Base-by-base conservation (phyloP, 75 land plant genomes). In the Pseudotsuga menziesii region DNA sequence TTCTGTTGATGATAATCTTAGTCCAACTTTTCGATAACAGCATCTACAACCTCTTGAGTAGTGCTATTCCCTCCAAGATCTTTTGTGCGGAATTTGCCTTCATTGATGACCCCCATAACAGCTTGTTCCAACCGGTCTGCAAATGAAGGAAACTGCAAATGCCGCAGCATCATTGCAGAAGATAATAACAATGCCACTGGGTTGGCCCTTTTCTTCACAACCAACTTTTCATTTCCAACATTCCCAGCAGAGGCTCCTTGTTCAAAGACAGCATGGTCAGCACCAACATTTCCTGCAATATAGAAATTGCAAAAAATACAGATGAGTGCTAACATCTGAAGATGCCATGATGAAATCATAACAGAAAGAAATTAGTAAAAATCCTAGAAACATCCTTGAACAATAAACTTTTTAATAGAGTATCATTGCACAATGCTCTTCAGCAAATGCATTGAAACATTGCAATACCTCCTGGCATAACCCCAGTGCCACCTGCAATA, bases 161-260 rank as follows among this genome's bases (percentile, higher is more conserved):
- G 97, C 67, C 94, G 80, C 77, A 94, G 78, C 87, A 94, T 85
- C 97, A 94, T 94, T 56, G 97, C 95, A 3, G 97, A 94, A 11
- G 97, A 94, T 11, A 94, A 84, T 36, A 94, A 88, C 79, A 94
- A 62, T 54, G 97, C 97, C 52, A 89, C 87, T n/a, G 97, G 97
- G 70, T 94, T 94, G 35, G 97, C 97, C 75, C 79, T 94, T 76
- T 83, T 88, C 62, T 86, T 81, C 60, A 81, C 74, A 27, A 92
- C 83, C 16, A 92, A 61, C 63, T 85, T 94, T 73, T 89, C 88
- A 74, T 89, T 90, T 17, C 92, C 92, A n/a, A 88, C 90, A 79
- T 90, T 90, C 19, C 92, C 92, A 32, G 95, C 97, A 55, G 97
- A 94, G 8, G 97, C 97, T 26, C 97, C 97, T 82, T 94, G 97